Base-by-base conservation (phyloP, 2,329 filamentous ascomycete genomes). In the Phyllosticta citriasiana region DNA sequence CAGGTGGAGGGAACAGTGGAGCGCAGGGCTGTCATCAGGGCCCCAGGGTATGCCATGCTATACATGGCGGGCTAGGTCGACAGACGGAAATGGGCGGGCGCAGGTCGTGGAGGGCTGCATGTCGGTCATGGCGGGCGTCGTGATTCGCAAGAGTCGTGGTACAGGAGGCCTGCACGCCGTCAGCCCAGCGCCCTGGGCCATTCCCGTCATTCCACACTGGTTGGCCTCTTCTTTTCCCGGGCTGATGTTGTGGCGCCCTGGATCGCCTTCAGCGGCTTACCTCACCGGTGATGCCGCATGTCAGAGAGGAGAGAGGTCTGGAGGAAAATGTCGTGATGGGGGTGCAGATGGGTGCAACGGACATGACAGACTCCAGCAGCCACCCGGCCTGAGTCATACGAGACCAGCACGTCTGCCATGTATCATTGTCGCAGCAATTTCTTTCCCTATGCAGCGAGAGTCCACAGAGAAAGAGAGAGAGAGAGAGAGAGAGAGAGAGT, bases 1-100 rank as follows among this genome's bases (percentile, higher is more conserved):
- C 53, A 60, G 55, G 53, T 52, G 55, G 53, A 60, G 58, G 53
- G 58, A 53, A 52, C 24, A 52, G 58, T 54, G 50, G 58, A 56
- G 57, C 53, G 50, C 57, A 55, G 57, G 57, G 57, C 57, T 60
- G 53, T 47, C 57, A 51, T 50, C 57, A 53, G 51, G 19, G n/a
- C 54, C 26, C 53, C 52, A 40, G 47, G 24, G 25, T 40, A 56
- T 47, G 58, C 58, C 53, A 19, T 40, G 33, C 7, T 40, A 40
- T 14, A 40, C 33, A 40, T 40, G 33, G 33, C 33, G 33, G 33
- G 33, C 33, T 40, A 60, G 58, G 58, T 53, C 58, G 53, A 35
- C 27, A 19, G 24, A 56, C 58, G 58, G 53, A 55, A 56, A 55
- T 54, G 58, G 53, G 53, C 53, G 58, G 55, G n/a, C 47, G 58